Evolutionary conservation across 2,329 filamentous ascomycete species (phyloP), one percentile per base, ranked within the genome.

Genomic region (Epichloe gansuensis): DNA sequence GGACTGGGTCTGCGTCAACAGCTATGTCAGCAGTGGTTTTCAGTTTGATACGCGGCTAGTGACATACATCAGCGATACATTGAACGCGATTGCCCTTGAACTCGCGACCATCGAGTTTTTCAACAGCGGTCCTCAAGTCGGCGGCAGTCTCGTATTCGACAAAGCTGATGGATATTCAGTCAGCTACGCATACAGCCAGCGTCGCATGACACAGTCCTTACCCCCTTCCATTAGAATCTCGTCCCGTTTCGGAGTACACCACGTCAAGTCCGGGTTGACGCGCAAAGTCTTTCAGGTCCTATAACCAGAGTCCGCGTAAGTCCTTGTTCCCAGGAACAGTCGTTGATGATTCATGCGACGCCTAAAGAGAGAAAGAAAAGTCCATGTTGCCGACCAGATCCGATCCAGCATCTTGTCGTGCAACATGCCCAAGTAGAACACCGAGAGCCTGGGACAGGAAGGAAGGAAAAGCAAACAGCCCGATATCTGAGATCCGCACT

Each of bases 281-380:
- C 57, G 93, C 93, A 73, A 98, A 98, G 71, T 98, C 93, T 87
- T 98, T 98, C 51, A 98, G 83, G 72, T 98, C 93, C 93, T 98
- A 89, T 74, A 84, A 75, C 78, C 78, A 82, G 77, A 78, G 72
- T 80, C 79, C 80, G 79, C 78, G 85, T 93, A 87, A 90, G 87
- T 89, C 74, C 80, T 69, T 74, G 68, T 80, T 77, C 75, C 77
- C 74, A 74, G 77, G 73, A 66, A 63, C 56, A 62, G 64, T 59
- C 51, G 50, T 41, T 39, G 41, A 39, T 47, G 48, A 46, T 50
- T 38, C 38, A 31, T 45, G 47, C 36, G 53, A 54, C 39, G 52
- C 51, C 56, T 50, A 54, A 61, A 58, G 54, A 59, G 58, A 59
- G 61, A 59, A 53, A 54, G 43, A 54, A 54, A 59, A 21, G 35